phyloP scores from a whole-genome alignment of 176 grass and related monocot genomes.

The Rhipidocladum racemiflorum region DNA sequence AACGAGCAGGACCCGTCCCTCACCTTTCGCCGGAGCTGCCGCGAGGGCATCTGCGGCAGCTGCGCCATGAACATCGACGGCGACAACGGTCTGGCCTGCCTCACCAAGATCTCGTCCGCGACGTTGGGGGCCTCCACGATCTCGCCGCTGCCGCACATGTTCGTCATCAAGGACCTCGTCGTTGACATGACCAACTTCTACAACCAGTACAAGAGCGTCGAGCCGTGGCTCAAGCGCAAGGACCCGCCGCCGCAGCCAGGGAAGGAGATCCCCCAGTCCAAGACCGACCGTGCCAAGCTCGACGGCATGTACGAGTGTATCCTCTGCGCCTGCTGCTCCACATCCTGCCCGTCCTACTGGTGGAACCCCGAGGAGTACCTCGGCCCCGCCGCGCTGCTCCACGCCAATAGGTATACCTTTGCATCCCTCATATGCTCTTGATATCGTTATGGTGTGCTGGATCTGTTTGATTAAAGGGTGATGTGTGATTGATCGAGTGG shows the following conservation, averaged over 20 bases:
- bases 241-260: constrained; percentile 40
- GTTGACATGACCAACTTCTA: constrained; percentile 99
- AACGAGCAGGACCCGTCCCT: constrained; percentile 94
- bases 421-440: not conserved
- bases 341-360: constrained; percentile 92
- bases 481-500: not conserved
- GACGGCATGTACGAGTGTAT: constrained; percentile 97
- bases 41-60: constrained; percentile 96
- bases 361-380: constrained; percentile 95
- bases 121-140: constrained; percentile 41
- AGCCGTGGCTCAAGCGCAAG: constrained; percentile 92
- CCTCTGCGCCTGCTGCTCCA: constrained; percentile 88
- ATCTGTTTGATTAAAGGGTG: constrained; percentile 22
- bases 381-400: constrained; percentile 74
- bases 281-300: constrained; percentile 79
- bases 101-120: constrained; percentile 78
- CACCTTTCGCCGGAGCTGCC: constrained; percentile 94
- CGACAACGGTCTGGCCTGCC: constrained; percentile 94
- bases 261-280: constrained; percentile 73
- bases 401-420: constrained; percentile 56
- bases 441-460: constrained; percentile 2
- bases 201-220: constrained; percentile 86
- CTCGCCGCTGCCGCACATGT: constrained; percentile 95
- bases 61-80: constrained; percentile 97
- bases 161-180: constrained; percentile 92